Evolutionary conservation across 768 basidiomycete species (phyloP).

Genomic region (Dioszegia hungarica): DNA sequence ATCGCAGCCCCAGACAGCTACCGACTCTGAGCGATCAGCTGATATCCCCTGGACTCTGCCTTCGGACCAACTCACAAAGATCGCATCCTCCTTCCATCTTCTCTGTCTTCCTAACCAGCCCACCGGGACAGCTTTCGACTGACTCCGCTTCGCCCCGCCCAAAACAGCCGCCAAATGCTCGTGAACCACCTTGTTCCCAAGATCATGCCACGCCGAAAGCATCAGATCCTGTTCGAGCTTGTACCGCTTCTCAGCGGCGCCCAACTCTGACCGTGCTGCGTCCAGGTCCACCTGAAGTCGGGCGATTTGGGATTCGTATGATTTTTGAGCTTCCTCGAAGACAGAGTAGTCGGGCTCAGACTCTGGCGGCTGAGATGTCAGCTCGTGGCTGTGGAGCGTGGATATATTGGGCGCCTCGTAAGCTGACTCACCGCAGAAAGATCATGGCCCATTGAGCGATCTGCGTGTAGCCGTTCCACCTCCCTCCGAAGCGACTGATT

Average conservation of each 20-base stretch:
- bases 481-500: no score
- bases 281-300: slow-evolving; percentile 51
- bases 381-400: no score
- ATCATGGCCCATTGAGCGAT: no score
- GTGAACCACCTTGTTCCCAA: slow-evolving; percentile 63
- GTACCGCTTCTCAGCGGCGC: slow-evolving; percentile 61
- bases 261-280: slow-evolving; percentile 44
- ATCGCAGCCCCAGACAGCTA: no score
- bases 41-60: neutral
- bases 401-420: slow-evolving; percentile 59
- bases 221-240: slow-evolving; percentile 74
- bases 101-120: slow-evolving; percentile 71
- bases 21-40: neutral
- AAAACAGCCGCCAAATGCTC: slow-evolving; percentile 55
- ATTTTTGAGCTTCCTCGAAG: slow-evolving; percentile 16
- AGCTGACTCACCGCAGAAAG: no score
- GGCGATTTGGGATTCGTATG: slow-evolving; percentile 54
- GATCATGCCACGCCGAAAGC: slow-evolving; percentile 66
- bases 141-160: slow-evolving; percentile 52
- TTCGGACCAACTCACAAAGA: slow-evolving; percentile 17
- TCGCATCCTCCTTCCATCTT: slow-evolving; percentile 42
- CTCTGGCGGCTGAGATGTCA: neutral
- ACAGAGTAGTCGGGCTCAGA: neutral
- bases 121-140: slow-evolving; percentile 54
- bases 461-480: no score